Percentiles rank a stretch among this genome's conserved stretches.
Conservation (phyloP, 2,329 filamentous ascomycete species). For the Cladophialophora chaetospira region DNA sequence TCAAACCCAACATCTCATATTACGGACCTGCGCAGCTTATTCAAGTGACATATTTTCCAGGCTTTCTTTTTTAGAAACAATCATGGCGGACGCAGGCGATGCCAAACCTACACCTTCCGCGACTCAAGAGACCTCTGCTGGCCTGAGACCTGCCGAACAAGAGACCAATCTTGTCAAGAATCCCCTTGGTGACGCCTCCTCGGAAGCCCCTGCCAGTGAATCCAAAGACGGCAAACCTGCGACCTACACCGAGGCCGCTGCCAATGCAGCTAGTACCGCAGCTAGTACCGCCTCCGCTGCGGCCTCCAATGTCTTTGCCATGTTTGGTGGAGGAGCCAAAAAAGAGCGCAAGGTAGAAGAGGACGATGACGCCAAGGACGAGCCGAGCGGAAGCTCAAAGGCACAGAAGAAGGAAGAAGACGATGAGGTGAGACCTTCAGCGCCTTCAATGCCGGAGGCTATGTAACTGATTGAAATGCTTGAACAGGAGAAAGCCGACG, state of each 20-base stretch:
- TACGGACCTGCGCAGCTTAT: background rate
- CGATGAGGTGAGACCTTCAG: constrained; percentile 46
- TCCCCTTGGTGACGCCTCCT: constrained; percentile 23
- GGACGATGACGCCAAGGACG: constrained; percentile 77
- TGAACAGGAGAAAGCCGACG: constrained; percentile 60
- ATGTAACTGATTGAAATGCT: constrained; percentile 11
- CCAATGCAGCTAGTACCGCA: constrained; percentile 30
- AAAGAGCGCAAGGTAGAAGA: constrained; percentile 90
- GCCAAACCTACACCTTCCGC: constrained; percentile 30
- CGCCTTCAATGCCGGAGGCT: background rate
- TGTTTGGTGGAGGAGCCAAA: constrained; percentile 97
- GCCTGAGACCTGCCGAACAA: constrained; percentile 27
- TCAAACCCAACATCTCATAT: background rate
- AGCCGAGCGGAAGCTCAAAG: constrained; percentile 87
- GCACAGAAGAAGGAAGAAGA: constrained; percentile 66
- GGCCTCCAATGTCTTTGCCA: constrained; percentile 70
- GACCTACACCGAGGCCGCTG: constrained; percentile 26
- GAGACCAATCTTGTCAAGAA: constrained; percentile 32
- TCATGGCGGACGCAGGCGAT: constrained; percentile 29
- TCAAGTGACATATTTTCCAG: background rate
- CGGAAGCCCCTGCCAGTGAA: constrained; percentile 25
- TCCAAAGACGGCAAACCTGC: constrained; percentile 26
- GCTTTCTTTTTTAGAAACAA: constrained; percentile 11
- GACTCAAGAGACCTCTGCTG: constrained; percentile 28
- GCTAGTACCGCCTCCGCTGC: constrained; percentile 30